phyloP scores from a whole-genome alignment of 345 rosid genomes.

The Euphorbia lathyris region DNA sequence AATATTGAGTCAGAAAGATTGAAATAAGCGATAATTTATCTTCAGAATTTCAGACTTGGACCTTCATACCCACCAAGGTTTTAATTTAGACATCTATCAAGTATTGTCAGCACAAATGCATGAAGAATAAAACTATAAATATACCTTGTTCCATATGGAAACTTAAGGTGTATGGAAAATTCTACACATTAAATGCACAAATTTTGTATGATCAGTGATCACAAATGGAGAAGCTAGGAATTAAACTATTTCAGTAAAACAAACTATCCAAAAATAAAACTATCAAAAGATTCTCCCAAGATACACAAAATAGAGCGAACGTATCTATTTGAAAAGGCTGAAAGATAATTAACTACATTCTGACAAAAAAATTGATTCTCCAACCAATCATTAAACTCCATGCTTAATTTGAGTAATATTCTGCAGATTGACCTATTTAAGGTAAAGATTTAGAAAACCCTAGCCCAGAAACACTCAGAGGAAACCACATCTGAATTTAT shows the following conservation, averaged over 20 bases:
- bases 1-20: background rate
- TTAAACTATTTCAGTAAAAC: background rate
- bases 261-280: no score
- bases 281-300: background rate
- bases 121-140: no score
- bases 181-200: background rate
- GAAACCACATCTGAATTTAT: background rate
- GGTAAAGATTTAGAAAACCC: background rate
- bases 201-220: slow-evolving; percentile 2
- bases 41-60: background rate
- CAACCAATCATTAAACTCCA: background rate
- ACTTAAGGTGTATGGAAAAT: background rate
- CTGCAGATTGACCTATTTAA: background rate
- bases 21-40: background rate
- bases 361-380: background rate
- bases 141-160: background rate
- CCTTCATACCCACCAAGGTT: background rate
- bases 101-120: background rate
- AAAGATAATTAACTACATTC: background rate
- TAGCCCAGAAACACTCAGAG: slow-evolving; percentile 3
- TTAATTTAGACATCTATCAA: background rate
- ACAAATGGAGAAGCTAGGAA: background rate
- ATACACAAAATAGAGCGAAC: background rate
- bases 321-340: background rate
- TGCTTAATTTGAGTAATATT: background rate